These are phyloP conservation scores for Ascochyta fabae DNA, from an alignment of 2,329 filamentous ascomycete genomes.

Conservation along the genomic window DNA sequence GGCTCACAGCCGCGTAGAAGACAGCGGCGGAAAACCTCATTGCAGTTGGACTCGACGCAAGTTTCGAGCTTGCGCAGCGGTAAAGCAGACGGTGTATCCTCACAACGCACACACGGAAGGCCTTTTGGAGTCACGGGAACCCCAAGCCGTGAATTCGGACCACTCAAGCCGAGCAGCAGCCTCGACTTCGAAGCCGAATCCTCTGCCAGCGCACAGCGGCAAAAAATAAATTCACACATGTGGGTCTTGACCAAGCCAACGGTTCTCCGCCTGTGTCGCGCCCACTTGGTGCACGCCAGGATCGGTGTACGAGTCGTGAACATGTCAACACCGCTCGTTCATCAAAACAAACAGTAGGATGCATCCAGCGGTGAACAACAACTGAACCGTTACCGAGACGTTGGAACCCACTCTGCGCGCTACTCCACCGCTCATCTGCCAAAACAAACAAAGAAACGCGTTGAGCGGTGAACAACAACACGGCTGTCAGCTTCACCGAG, in stretches of 20 bases:
- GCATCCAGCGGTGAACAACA: conserved; percentile 18
- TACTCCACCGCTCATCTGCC: conserved; percentile 19
- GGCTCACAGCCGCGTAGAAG: conserved; percentile 3
- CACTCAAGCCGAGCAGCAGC: conserved; percentile 8
- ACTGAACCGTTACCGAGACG: conserved; percentile 18
- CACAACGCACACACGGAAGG: conserved; percentile 13
- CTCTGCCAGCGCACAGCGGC: conserved; percentile 19
- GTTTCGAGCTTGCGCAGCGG: conserved; percentile 13
- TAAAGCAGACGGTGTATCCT: conserved; percentile 20
- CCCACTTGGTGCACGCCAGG: conserved; percentile 10
- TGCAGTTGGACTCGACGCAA: conserved; percentile 14
- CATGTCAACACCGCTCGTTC: conserved; percentile 20
- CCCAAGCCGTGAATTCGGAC: conserved; percentile 2
- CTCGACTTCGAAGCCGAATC: conserved; percentile 14
- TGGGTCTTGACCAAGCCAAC: conserved; percentile 15
- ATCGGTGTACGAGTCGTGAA: conserved; percentile 16
- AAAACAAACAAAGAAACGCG: conserved; percentile 15
- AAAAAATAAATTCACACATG: conserved; percentile 13
- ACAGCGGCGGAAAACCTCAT: conserved; percentile 11
- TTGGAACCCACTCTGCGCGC: conserved; percentile 10
- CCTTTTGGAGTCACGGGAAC: conserved; percentile 14
- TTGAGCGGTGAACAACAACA: conserved; percentile 17
- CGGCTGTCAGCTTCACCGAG: conserved; percentile 1
- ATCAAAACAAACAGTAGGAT: conserved; percentile 17
- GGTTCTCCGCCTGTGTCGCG: conserved; percentile 13